Base-by-base conservation (phyloP, 495 filamentous ascomycete genomes). In the Tuber magnatum region DNA sequence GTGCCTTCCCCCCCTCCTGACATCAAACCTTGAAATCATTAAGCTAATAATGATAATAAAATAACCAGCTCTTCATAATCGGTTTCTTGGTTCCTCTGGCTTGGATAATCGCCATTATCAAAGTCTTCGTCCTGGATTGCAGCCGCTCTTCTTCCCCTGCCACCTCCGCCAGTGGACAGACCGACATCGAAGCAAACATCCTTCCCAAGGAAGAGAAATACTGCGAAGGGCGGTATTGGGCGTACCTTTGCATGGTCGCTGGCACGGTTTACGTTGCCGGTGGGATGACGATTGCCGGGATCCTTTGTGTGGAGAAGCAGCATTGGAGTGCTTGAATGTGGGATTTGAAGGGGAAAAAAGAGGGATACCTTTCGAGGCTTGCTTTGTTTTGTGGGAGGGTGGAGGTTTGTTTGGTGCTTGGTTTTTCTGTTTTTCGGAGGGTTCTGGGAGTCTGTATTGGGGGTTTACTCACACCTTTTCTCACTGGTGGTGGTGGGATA, bases 51-150 rank as follows among this genome's bases (percentile, higher is more conserved):
- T 51, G 24, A n/a, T 7, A 72, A 46, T 3, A n/a, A 48, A 75
- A 65, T 14, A 42, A 40, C 56, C 39, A 77, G 75, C 68, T 77
- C 38, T 77, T 77, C 44, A 75, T 77, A 38, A 32, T 77, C 6
- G 73, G 73, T 18, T 71, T 76, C 69, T 68, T 77, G 65, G 22
- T 77, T n/a, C 76, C 76, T 14, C 46, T 44, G 3, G 28, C 73
- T 1, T 71, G 74, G 74, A 56, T 77, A n/a, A 69, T 77, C 40
- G 24, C 32, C 35, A 22, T 71, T 48, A 12, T 69, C 69, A 71
- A 68, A 76, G 18, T 43, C 35, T 39, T 46, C 46, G n/a, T 24
- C 40, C 40, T 24, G 48, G 7, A 39, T 46, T 46, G 71, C 51
- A 39, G 65, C 68, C 42, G 5, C 56, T 3, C 5, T 32, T 32